Percentiles rank a stretch among this genome's conserved stretches.
These are phyloP conservation scores for Fusarium haematococcum DNA, from an alignment of 2,329 filamentous ascomycete species.

Conservation along the genomic window DNA sequence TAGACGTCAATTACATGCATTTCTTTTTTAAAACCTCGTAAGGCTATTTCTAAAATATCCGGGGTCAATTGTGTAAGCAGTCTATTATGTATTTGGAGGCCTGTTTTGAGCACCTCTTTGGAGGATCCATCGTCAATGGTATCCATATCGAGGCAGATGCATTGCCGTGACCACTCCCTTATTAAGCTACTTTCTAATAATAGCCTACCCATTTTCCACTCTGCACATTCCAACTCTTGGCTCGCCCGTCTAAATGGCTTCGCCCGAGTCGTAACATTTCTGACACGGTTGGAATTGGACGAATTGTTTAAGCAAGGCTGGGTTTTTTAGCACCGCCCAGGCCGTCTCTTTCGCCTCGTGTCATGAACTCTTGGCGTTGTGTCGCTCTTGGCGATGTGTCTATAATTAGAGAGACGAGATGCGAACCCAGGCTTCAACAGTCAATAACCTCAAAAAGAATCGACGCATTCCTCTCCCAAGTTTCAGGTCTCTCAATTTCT, in stretches of 20 bases:
- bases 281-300: neutral
- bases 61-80: neutral
- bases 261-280: neutral
- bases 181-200: conserved; percentile 6
- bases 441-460: neutral
- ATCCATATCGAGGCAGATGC: neutral
- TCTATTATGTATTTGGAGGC: neutral
- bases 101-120: neutral
- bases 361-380: neutral
- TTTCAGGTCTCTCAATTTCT: neutral
- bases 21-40: neutral
- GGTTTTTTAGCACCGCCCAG: neutral
- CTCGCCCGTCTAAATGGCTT: neutral
- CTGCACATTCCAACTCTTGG: conserved; percentile 8
- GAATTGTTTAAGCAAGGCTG: neutral
- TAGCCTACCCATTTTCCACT: neutral
- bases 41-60: neutral
- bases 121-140: neutral
- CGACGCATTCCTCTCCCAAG: conserved; percentile 1
- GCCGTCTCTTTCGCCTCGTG: neutral
- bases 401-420: neutral
- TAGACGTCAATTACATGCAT: neutral
- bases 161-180: neutral
- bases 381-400: neutral
- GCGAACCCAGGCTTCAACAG: neutral